Percentiles rank a stretch among this genome's conserved stretches.
These are phyloP conservation scores for Aspergillus sp. DNA, from an alignment of 2,329 filamentous ascomycete genomes.

Conservation along the genomic window DNA sequence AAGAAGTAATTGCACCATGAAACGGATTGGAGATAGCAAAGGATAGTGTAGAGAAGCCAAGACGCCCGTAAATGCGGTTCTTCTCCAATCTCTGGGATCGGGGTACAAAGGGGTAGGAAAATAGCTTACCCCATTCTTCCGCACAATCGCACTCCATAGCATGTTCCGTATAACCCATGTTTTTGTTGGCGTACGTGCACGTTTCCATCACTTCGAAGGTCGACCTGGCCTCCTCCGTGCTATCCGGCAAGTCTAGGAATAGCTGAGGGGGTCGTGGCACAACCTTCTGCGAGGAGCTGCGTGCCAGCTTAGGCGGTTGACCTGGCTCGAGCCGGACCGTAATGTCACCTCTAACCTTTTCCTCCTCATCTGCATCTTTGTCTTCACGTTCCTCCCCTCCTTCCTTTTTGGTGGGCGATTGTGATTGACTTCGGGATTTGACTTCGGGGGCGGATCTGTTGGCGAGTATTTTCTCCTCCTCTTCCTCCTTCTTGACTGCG, in stretches of 20 bases:
- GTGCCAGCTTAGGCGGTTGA: conserved; percentile 63
- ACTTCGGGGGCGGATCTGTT: conserved; percentile 3
- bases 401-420: conserved; percentile 26
- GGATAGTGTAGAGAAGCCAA: conserved; percentile 5
- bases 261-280: conserved; percentile 57
- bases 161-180: conserved; percentile 84
- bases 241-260: conserved; percentile 69
- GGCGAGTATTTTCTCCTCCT: neutral
- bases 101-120: conserved; percentile 15
- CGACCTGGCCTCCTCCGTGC: conserved; percentile 65
- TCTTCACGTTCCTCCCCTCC: conserved; percentile 15
- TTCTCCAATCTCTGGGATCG: too few species aligned
- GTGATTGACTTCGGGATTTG: conserved; percentile 19
- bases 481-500: conserved; percentile 15
- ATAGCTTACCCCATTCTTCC: conserved; percentile 81
- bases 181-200: conserved; percentile 86
- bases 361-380: conserved; percentile 31
- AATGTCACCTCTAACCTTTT: conserved; percentile 54
- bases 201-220: conserved; percentile 75
- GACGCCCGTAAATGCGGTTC: neutral
- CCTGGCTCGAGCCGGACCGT: conserved; percentile 58
- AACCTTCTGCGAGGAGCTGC: conserved; percentile 67
- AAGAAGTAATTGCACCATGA: neutral
- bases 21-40: conserved; percentile 1
- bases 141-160: conserved; percentile 92